Evolutionary conservation across 2,329 filamentous ascomycete genomes (phyloP), one percentile per base, ranked within the genome.

Genomic region (Macrophomina phaseolina): DNA sequence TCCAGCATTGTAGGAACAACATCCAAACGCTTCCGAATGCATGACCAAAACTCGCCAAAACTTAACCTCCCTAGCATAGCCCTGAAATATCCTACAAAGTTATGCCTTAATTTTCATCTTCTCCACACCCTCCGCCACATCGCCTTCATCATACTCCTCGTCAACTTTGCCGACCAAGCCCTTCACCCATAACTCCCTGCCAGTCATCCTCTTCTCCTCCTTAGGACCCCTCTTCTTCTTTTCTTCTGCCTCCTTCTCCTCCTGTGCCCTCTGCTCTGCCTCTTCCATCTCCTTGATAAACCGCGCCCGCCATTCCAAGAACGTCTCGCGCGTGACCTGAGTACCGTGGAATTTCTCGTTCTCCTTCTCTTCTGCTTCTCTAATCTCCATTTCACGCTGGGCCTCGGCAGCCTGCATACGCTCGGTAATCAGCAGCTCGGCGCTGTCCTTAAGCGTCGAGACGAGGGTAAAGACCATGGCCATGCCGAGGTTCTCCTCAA

Each of bases 311-410:
- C 95, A 99, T 71, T 86, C 87, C 71, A 91, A 76, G 75, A 98
- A 99, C 0, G 89, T 89, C 81, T 97, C 93, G 28, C 88, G 85
- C n/a, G 89, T 98, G 23, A 99, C 95, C 38, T 89, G 85, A 42
- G 92, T 92, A 67, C 95, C 95, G 77, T 97, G 91, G 79, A 99
- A 99, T 80, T 97, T 98, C 73, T 90, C 89, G 78, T 99, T 99
- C 83, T 99, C 95, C 78, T 95, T 93, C 69, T 91, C 89, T 81
- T 99, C 95, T 0, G 86, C 87, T 84, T 87, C 85, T 7, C 85
- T 86, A 1, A 84, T 79, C 68, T 83, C 85, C 60, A 83, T 75
- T 58, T 89, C 87, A 61, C 79, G 81, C 61, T 81, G 72, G 1
- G 83, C 85, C 71, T 87, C 81, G 16, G 84, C 86, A 8, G 84